Percentiles rank a stretch among this genome's conserved stretches.
Conservation (phyloP, 2,329 filamentous ascomycete species). For the Phaeosphaeriaceae sp. region DNA sequence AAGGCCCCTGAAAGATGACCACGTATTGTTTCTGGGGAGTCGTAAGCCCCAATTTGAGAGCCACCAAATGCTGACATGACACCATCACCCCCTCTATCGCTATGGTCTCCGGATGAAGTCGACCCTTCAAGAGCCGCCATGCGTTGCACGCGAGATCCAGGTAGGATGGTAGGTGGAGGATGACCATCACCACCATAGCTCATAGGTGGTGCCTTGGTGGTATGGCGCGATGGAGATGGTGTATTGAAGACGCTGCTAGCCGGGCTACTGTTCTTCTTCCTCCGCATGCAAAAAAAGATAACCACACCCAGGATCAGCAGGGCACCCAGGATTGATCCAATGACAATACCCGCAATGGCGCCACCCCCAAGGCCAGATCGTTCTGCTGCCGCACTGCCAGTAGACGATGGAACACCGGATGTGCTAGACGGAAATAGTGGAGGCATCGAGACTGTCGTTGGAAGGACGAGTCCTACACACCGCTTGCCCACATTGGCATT, state of each 20-base stretch:
- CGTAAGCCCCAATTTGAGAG: conserved; percentile 45
- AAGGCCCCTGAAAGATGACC: conserved; percentile 48
- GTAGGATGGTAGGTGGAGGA: conserved; percentile 62
- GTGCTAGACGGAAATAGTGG: conserved; percentile 67
- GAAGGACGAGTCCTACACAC: conserved; percentile 79
- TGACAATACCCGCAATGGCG: conserved; percentile 86
- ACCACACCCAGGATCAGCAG: conserved; percentile 72
- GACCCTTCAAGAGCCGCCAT: conserved; percentile 92
- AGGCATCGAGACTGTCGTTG: conserved; percentile 68
- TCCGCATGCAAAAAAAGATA: conserved; percentile 62
- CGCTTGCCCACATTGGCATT: conserved; percentile 75
- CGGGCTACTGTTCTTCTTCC: conserved; percentile 64
- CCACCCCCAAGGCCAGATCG: conserved; percentile 73
- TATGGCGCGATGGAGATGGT: conserved; percentile 68
- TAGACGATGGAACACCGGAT: conserved; percentile 56
- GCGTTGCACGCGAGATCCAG: conserved; percentile 87
- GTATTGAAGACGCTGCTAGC: conserved; percentile 85
- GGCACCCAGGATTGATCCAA: conserved; percentile 77
- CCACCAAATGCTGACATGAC: conserved; percentile 30
- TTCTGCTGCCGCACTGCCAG: conserved; percentile 31
- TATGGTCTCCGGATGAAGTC: conserved; percentile 59
- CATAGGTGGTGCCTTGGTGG: conserved; percentile 43
- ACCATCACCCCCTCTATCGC: conserved; percentile 34
- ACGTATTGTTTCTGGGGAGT: conserved; percentile 72
- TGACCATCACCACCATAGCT: conserved; percentile 49